Evolutionary conservation across 2,329 filamentous ascomycete species (phyloP).

Genomic region (Keithomyces neogunnii): DNA sequence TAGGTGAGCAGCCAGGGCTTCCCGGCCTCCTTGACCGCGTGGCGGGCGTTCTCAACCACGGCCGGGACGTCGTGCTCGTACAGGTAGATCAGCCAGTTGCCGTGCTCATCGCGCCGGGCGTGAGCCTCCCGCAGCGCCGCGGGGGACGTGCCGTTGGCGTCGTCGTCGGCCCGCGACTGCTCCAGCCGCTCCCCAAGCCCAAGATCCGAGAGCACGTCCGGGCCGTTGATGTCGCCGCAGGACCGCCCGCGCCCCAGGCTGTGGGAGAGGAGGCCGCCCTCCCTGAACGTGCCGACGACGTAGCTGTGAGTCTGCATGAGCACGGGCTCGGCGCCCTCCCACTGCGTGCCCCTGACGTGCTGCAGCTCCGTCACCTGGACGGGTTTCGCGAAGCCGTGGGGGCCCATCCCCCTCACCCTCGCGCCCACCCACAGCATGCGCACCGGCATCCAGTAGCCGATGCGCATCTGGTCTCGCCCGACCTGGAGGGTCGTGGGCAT

Average conservation of each 20-base stretch:
- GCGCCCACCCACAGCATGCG: not conserved
- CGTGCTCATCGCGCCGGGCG: not conserved
- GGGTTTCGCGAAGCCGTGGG: not conserved
- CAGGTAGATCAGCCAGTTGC: conserved; percentile 1
- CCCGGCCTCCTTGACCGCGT: not conserved
- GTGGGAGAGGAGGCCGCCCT: not conserved
- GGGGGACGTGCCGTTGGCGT: not conserved
- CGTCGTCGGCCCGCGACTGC: not conserved
- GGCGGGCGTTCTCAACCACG: conserved; percentile 1
- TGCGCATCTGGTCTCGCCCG: not conserved
- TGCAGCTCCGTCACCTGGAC: not conserved
- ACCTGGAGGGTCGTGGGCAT: not conserved
- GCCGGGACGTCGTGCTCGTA: not conserved
- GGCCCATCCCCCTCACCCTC: not conserved
- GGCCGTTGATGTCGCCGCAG: not conserved
- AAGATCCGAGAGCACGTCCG: not conserved
- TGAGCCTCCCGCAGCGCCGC: not conserved
- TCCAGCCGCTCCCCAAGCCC: too few relatives aligned
- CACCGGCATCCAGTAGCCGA: not conserved
- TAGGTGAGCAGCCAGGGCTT: not conserved
- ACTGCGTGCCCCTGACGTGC: not conserved
- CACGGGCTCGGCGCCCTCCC: not conserved
- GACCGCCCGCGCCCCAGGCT: not conserved
- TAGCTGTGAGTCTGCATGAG: not conserved
- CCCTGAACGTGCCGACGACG: not conserved